Evolutionary conservation across 1,284 basidiomycete species (phyloP).

Genomic region (Apiotrichum gracile): DNA sequence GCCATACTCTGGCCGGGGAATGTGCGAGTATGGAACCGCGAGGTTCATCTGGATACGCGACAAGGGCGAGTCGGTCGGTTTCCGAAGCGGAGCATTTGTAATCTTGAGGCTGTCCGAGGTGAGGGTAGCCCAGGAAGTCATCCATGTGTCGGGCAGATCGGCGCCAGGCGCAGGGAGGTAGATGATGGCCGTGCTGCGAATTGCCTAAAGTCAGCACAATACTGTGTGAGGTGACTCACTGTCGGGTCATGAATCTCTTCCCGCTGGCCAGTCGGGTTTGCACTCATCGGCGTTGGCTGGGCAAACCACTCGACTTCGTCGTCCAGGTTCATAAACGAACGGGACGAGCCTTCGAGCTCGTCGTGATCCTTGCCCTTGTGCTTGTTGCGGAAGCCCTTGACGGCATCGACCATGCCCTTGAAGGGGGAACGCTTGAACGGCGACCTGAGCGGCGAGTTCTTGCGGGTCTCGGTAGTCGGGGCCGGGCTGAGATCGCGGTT

Average conservation of each 20-base stretch:
- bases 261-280: constrained; percentile 35
- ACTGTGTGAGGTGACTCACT: neutral
- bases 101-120: constrained; percentile 20
- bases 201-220: constrained; percentile 10
- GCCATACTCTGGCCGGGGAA: constrained; percentile 20
- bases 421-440: constrained; percentile 28
- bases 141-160: constrained; percentile 38
- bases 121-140: constrained; percentile 33
- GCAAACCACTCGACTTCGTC: constrained; percentile 14
- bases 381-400: constrained; percentile 32
- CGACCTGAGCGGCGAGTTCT: neutral
- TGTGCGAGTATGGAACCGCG: constrained; percentile 18
- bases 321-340: constrained; percentile 5
- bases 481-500: neutral
- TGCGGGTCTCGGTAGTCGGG: too few relatives aligned
- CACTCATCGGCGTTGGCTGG: constrained; percentile 17
- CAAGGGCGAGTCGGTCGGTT: neutral
- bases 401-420: constrained; percentile 36
- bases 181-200: constrained; percentile 29
- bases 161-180: constrained; percentile 28
- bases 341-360: neutral
- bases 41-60: neutral
- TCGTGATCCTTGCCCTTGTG: constrained; percentile 28
- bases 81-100: constrained; percentile 12
- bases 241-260: neutral